These are phyloP conservation scores for Purshia tridentata DNA, from an alignment of 306 rosid species.

Conservation along the genomic window DNA sequence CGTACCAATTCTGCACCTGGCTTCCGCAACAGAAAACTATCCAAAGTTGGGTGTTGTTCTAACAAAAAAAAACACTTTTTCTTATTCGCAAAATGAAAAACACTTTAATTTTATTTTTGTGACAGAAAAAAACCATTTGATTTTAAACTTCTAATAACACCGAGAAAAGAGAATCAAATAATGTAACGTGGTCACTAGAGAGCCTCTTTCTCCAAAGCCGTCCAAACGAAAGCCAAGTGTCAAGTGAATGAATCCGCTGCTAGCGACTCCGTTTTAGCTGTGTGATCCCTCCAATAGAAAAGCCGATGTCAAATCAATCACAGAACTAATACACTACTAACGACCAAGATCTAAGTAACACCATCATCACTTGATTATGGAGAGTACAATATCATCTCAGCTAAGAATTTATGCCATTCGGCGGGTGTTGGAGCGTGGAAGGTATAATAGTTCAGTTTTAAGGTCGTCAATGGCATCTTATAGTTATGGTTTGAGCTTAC, in stretches of 20 bases:
- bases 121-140: background rate
- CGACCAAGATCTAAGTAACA: background rate
- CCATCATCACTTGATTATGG: background rate
- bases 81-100: too few species aligned
- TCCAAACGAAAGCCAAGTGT: slow-evolving; percentile 11
- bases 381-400: background rate
- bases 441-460: background rate
- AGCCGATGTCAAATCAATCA: too few species aligned
- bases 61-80: too few species aligned
- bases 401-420: background rate
- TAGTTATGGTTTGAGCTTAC: slow-evolving; percentile 34
- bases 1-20: too few species aligned
- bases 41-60: too few species aligned
- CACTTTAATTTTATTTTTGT: too few species aligned
- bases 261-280: background rate
- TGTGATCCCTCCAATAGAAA: background rate
- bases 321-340: background rate
- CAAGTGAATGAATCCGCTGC: background rate
- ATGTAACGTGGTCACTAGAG: slow-evolving; percentile 5
- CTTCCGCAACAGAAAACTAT: too few species aligned
- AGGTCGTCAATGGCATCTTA: slow-evolving; percentile 45
- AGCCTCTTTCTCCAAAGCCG: slow-evolving; percentile 7
- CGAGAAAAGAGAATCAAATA: background rate
- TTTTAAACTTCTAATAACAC: too few species aligned
- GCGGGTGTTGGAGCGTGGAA: background rate